Percentiles rank a stretch among this genome's conserved stretches.
phyloP scores from a whole-genome alignment of 192 early-diverging fungal genomes.

The Entomortierella beljakovae region DNA sequence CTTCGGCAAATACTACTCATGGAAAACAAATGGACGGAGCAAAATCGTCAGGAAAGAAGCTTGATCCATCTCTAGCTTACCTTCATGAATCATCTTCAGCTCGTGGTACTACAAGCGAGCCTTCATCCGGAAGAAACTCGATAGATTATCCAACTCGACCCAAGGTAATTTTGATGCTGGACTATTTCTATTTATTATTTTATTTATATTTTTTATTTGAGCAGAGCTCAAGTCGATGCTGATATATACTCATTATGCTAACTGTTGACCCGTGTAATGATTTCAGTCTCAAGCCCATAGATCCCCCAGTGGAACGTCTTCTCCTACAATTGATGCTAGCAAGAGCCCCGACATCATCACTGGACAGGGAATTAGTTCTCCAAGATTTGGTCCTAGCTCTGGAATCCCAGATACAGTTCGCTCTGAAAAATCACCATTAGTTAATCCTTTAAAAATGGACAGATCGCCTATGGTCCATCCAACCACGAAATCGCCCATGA shows the following conservation, averaged over 20 bases:
- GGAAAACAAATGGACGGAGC: slow-evolving; percentile 6
- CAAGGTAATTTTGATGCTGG: slow-evolving; percentile 39
- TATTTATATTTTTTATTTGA: too few relatives aligned
- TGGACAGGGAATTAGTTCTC: slow-evolving; percentile 6
- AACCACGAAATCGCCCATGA: too few relatives aligned
- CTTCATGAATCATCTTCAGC: slow-evolving; percentile 13
- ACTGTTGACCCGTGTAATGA: too few relatives aligned
- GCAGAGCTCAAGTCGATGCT: too few relatives aligned
- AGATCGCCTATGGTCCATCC: slow-evolving; percentile 12
- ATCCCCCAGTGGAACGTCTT: slow-evolving; percentile 25
- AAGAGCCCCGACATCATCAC: slow-evolving; percentile 19
- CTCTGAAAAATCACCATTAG: slow-evolving; percentile 8
- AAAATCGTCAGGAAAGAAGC: slow-evolving; percentile 37
- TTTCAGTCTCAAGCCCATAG: slow-evolving; percentile 10
- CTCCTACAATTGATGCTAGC: slow-evolving; percentile 22
- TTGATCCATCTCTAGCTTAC: slow-evolving; percentile 29
- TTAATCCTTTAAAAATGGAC: slow-evolving; percentile 12
- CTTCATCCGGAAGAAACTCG: slow-evolving; percentile 49
- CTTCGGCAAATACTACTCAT: neutral
- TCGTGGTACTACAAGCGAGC: slow-evolving; percentile 24
- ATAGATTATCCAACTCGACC: slow-evolving; percentile 21
- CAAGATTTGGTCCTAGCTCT: slow-evolving; percentile 23
- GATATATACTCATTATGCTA: too few relatives aligned
- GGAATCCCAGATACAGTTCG: neutral
- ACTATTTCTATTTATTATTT: too few relatives aligned